Evolutionary conservation across 78 protist species (phyloP).

Genomic region (Mastigamoeba balamuthi): DNA sequence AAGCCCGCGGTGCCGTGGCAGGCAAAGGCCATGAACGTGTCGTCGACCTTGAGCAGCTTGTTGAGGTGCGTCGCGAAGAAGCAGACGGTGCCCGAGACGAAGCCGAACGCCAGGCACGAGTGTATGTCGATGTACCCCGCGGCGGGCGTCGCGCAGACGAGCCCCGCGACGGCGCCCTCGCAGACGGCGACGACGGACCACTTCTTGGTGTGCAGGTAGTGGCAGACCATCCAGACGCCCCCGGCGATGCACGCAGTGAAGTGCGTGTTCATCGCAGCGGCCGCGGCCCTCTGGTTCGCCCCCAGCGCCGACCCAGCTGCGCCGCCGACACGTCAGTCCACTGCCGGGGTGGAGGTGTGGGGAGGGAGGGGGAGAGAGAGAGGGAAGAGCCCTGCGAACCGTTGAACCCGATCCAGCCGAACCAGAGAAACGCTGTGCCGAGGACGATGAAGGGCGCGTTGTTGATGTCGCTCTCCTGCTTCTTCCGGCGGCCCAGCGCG

Average conservation of each 20-base stretch:
- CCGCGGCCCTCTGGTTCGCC: not conserved
- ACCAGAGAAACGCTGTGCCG: not conserved
- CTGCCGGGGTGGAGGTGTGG: no score
- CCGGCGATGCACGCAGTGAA: not conserved
- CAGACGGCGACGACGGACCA: not conserved
- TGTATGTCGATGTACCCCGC: constrained; percentile 9
- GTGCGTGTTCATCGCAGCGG: not conserved
- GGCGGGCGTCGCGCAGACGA: constrained; percentile 18
- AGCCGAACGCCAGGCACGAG: not conserved
- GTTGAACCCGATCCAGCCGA: not conserved
- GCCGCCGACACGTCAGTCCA: not conserved
- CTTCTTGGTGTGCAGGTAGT: not conserved
- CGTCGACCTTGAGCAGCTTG: not conserved
- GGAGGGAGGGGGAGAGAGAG: not conserved
- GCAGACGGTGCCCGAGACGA: not conserved
- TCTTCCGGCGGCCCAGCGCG: not conserved
- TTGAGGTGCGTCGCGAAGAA: not conserved
- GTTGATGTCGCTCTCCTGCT: not conserved
- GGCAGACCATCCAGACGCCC: not conserved
- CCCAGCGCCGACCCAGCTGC: not conserved
- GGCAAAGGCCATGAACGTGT: no score
- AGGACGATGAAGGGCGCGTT: not conserved
- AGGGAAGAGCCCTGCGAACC: not conserved
- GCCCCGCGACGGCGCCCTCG: constrained; percentile 22
- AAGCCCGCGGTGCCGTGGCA: no score